phyloP scores from a whole-genome alignment of 192 early-diverging fungal genomes.

The Dimargaris cristalligena region DNA sequence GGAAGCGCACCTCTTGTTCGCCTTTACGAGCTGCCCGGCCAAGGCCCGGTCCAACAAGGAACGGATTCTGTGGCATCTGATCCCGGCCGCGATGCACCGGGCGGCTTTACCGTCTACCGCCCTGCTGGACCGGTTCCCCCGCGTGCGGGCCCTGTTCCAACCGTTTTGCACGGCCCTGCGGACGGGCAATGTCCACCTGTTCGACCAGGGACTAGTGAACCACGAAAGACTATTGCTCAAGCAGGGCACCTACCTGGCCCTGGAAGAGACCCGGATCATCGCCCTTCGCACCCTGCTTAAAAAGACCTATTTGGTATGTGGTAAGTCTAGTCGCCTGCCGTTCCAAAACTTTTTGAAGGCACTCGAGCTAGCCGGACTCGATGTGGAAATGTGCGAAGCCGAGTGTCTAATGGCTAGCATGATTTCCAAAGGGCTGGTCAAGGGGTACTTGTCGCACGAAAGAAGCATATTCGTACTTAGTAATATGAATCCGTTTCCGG shows the following conservation, averaged over 20 bases:
- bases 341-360: slow-evolving; percentile 46
- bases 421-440: slow-evolving; percentile 76
- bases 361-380: slow-evolving; percentile 35
- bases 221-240: slow-evolving; percentile 41
- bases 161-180: slow-evolving; percentile 46
- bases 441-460: slow-evolving; percentile 76
- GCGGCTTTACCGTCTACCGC: slow-evolving; percentile 47
- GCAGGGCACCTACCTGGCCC: slow-evolving; percentile 59
- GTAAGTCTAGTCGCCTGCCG: slow-evolving; percentile 35
- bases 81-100: slow-evolving; percentile 58
- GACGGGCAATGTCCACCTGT: slow-evolving; percentile 52
- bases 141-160: slow-evolving; percentile 38
- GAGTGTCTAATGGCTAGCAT: slow-evolving; percentile 79
- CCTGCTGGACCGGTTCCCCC: slow-evolving; percentile 44
- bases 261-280: slow-evolving; percentile 59
- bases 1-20: slow-evolving; percentile 24
- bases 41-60: slow-evolving; percentile 22
- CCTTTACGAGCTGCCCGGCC: slow-evolving; percentile 21
- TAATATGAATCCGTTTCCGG: slow-evolving; percentile 62
- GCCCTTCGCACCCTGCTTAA: slow-evolving; percentile 59
- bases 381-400: slow-evolving; percentile 48
- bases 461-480: slow-evolving; percentile 57
- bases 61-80: slow-evolving; percentile 63
- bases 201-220: slow-evolving; percentile 43
- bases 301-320: slow-evolving; percentile 45